Base-by-base conservation (phyloP, 2,329 filamentous ascomycete genomes). In the Colletotrichum orchidophilum region DNA sequence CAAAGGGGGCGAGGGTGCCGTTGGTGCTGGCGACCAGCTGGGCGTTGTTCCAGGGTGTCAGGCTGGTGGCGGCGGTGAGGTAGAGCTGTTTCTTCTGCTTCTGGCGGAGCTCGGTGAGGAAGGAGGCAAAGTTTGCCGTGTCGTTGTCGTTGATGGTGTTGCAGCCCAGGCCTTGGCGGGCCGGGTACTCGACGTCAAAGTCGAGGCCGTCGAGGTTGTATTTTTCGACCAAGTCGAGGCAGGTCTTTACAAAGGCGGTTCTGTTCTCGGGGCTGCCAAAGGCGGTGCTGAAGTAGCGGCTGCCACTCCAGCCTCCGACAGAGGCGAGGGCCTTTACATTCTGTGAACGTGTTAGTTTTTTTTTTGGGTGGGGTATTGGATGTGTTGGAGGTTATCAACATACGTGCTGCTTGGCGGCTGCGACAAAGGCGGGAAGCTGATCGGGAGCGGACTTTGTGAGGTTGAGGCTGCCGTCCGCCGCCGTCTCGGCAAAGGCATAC, bases 121-220 rank as follows among this genome's bases (percentile, higher is more conserved):
- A 71, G 21, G 29, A 8, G 5, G 61, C 42, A 46, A 71, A 71
- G 65, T 71, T 71, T 58, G 69, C 64, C 11, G 69, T 71, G 35
- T 71, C 69, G 46, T 68, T 18, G 50, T 42, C 29, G 53, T 68
- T 68, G 27, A 71, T 71, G 42, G 46, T 29, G 64, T 71, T 71
- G 69, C 69, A 71, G 59, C 69, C 69, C 9, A 71, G 59, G 9
- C 69, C 69, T 53, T 71, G 69, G 35, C 69, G 69, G 69, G 69
- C 69, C 27, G 74, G 74, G 61, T 75, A 76, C 35, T 76, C 75
- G n/a, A 54, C 74, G 61, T 76, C 75, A 11, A 75, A 73, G 62
- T 75, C 74, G 7, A 75, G 54, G 18, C 75, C 74, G 29, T 75
- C 73, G 12, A 75, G 53, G 5, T 71, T 27, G 21, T 73, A 74